These are phyloP conservation scores for Phylloporus sp. DNA, from an alignment of 768 basidiomycete genomes.

Conservation along the genomic window DNA sequence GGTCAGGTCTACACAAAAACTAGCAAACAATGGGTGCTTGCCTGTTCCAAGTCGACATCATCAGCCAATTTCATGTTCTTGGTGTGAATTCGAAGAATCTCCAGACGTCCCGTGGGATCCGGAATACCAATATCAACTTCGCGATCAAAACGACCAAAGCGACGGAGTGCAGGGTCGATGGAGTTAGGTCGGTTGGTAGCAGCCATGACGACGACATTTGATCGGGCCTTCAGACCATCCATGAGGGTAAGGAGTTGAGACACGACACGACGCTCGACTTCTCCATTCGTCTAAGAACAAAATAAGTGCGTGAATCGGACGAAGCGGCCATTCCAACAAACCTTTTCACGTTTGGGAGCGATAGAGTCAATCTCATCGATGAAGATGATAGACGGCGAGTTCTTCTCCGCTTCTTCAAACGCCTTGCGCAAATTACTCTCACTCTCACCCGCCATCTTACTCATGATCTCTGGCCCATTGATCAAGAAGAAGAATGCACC, in stretches of 20 bases:
- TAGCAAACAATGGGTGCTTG: conserved; percentile 21
- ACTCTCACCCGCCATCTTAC: conserved; percentile 99
- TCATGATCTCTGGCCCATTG: conserved; percentile 99
- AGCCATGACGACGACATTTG: conserved; percentile 99
- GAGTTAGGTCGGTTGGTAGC: conserved; percentile 99
- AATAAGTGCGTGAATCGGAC: conserved; percentile 4
- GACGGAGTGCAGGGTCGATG: conserved; percentile 96
- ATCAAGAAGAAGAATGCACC: conserved; percentile 99
- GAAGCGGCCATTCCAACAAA: conserved; percentile 24
- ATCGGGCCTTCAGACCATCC: conserved; percentile 98
- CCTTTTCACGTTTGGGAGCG: conserved; percentile 99
- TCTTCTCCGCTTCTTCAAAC: conserved; percentile 99
- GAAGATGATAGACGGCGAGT: conserved; percentile 99
- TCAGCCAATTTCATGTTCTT: conserved; percentile 99
- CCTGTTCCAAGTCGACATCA: conserved; percentile 96
- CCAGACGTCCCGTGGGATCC: conserved; percentile 97
- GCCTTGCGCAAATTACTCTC: conserved; percentile 98
- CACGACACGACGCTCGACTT: conserved; percentile 98
- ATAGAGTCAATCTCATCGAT: conserved; percentile 99
- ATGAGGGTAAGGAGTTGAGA: conserved; percentile 98
- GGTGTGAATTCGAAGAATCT: conserved; percentile 98
- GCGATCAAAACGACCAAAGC: conserved; percentile 98
- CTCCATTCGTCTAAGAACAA: conserved; percentile 81
- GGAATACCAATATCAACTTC: conserved; percentile 99
- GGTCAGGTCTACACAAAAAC: conserved; percentile 3